Base-by-base conservation (phyloP, 116 monocot genomes). In the Cymodocea nodosa region DNA sequence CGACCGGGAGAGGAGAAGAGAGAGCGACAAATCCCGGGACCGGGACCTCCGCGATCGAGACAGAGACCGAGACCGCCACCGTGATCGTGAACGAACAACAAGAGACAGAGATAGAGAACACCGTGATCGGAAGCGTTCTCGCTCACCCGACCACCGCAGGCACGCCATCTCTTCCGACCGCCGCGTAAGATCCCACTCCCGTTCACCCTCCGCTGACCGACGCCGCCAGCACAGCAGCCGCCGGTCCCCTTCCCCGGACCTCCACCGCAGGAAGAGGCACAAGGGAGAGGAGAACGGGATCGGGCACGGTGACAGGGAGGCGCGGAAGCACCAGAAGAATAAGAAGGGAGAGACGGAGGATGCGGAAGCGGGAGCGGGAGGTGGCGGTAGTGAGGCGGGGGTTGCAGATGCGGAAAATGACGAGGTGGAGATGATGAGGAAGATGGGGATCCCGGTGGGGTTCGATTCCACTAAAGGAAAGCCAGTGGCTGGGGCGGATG, bases 341-440 rank as follows among this genome's bases (percentile, higher is more conserved):
- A 51, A 9, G 67, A 35, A 20, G 39, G 61, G 22, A 64, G 40
- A 39, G 17, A 23, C n/a, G 51, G 17, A 22, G 49, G 40, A 3
- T 44, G 44, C 22, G 56, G 56, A 2, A 68, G 44, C 13, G 56
- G 56, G 3, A 68, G 44, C 13, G 23, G 52, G 23, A 35, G 60
- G 30, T n/a, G 50, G 39, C 0, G 78, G 36, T 5, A 77, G 54
- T 25, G 60, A 35, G 9, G 60, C 35, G 59, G 77, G 62, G 24
- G 61, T 70, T 2, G 72, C 65, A 17, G 83, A 83, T 35, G 67
- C 25, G 64, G 89, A 83, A 40, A 71, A 70, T n/a, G 82, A 92
- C 72, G 92, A 98, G 74, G 23, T 92, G 57, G 92, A 98, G 72
- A 84, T 92, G 92, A 98, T 98, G 98, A 98, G 89, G 79, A 73